These are phyloP conservation scores for Neurospora pannonica DNA, from an alignment of 495 filamentous ascomycete genomes.

Conservation along the genomic window DNA sequence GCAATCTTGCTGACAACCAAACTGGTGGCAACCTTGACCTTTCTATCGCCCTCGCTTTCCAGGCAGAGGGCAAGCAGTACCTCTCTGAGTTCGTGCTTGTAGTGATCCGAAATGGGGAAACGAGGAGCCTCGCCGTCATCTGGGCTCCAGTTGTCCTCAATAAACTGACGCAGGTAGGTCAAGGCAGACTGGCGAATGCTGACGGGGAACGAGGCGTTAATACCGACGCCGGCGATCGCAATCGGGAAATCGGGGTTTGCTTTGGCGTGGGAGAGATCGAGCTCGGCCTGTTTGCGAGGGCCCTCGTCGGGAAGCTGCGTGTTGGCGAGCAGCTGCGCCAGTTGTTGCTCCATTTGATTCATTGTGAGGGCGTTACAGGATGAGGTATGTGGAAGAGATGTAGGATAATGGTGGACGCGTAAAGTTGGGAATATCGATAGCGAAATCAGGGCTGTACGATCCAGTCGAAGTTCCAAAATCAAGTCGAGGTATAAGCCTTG, in stretches of 20 bases:
- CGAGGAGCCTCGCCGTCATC: slow-evolving; percentile 54
- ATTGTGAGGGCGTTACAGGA: background rate
- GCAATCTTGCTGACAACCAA: slow-evolving; percentile 95
- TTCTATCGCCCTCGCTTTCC: slow-evolving; percentile 65
- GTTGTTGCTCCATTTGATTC: slow-evolving; percentile 68
- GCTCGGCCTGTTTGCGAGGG: slow-evolving; percentile 70
- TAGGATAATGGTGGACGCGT: background rate
- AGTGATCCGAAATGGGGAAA: slow-evolving; percentile 54
- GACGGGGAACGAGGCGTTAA: slow-evolving; percentile 56
- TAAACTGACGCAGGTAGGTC: slow-evolving; percentile 68
- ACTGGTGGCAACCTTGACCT: slow-evolving; percentile 73
- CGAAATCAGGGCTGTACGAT: background rate
- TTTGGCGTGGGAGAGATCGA: slow-evolving; percentile 58
- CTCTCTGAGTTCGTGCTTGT: slow-evolving; percentile 63
- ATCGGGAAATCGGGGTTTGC: slow-evolving; percentile 60
- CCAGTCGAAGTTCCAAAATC: background rate
- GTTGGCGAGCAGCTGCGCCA: slow-evolving; percentile 68
- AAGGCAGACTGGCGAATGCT: slow-evolving; percentile 77
- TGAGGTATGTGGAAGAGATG: background rate
- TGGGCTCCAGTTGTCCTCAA: slow-evolving; percentile 65
- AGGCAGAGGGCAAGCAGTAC: slow-evolving; percentile 67
- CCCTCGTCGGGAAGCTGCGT: slow-evolving; percentile 63
- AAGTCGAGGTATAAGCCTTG: background rate
- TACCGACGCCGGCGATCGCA: slow-evolving; percentile 67
- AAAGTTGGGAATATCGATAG: background rate